A percentile compares a stretch with the other conserved stretches of the same genome.
phyloP scores from a whole-genome alignment of 257 asterid genomes.

The Linderniella brevidens region DNA sequence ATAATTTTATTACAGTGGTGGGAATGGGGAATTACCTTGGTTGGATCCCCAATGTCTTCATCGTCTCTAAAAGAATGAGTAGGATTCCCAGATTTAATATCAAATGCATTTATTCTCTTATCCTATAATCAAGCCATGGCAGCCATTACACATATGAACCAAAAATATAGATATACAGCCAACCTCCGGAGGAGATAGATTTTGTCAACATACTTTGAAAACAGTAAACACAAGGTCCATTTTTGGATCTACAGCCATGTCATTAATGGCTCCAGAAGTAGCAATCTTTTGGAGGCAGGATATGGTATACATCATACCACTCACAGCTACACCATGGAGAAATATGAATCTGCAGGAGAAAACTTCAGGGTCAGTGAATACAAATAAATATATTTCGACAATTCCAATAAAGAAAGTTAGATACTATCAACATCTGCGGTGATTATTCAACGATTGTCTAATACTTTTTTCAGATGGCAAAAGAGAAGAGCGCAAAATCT shows the following conservation, averaged over 20 bases:
- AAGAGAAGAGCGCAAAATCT: not conserved
- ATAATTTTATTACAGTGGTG: slow-evolving; percentile 6
- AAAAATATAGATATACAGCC: not conserved
- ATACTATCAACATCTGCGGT: too few relatives aligned
- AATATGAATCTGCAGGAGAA: slow-evolving; percentile 32
- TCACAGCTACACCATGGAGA: slow-evolving; percentile 30
- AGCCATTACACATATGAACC: not conserved
- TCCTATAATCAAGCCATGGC: slow-evolving; percentile 21
- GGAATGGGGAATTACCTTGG: slow-evolving; percentile 27
- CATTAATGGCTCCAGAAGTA: slow-evolving; percentile 23
- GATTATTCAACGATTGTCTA: too few relatives aligned
- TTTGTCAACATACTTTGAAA: slow-evolving; percentile 30
- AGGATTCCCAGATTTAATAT: slow-evolving; percentile 33
- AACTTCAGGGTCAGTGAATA: slow-evolving; percentile 10
- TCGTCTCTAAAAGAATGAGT: slow-evolving; percentile 37
- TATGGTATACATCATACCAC: slow-evolving; percentile 24
- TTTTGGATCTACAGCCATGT: slow-evolving; percentile 28
- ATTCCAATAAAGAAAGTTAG: too few relatives aligned
- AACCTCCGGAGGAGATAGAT: not conserved
- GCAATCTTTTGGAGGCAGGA: slow-evolving; percentile 24
- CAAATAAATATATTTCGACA: too few relatives aligned
- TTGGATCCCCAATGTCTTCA: slow-evolving; percentile 31
- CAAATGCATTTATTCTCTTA: slow-evolving; percentile 35
- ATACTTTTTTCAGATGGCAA: too few relatives aligned
- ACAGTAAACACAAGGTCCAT: slow-evolving; percentile 29